Conservation (phyloP, 2,329 filamentous ascomycete genomes). For the Aspergillus vadensis region DNA sequence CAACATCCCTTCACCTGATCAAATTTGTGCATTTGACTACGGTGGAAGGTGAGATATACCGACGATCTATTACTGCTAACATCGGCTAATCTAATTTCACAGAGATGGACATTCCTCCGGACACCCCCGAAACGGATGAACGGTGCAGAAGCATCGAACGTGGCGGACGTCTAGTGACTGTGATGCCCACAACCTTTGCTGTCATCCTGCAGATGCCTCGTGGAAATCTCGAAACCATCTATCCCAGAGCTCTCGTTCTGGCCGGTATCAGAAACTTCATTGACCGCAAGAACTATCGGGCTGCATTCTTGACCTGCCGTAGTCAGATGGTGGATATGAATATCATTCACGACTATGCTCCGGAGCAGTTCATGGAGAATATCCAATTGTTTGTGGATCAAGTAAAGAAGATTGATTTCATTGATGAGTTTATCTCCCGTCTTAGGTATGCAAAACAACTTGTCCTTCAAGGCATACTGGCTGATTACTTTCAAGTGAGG, state of each 20-base stretch:
- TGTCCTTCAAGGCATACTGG: not conserved
- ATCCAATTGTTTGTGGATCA: conserved; percentile 80
- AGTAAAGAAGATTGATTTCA: conserved; percentile 74
- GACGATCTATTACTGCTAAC: conserved; percentile 28
- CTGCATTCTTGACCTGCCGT: conserved; percentile 83
- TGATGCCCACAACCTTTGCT: conserved; percentile 83
- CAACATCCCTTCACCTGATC: conserved; percentile 86
- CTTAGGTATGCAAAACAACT: conserved; percentile 60
- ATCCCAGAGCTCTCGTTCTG: conserved; percentile 86
- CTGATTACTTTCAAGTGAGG: conserved; percentile 56
- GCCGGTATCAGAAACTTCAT: conserved; percentile 84
- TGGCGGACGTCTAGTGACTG: conserved; percentile 81
- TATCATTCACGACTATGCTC: conserved; percentile 90
- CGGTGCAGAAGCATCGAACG: conserved; percentile 89
- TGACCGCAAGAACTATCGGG: conserved; percentile 75
- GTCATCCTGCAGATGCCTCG: conserved; percentile 92
- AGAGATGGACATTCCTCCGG: conserved; percentile 80
- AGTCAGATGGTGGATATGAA: conserved; percentile 98
- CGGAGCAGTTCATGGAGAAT: conserved; percentile 77
- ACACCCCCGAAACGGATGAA: conserved; percentile 90
- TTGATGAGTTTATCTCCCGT: conserved; percentile 89
- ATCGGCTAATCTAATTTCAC: conserved; percentile 25
- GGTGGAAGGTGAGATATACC: conserved; percentile 56
- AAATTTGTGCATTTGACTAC: conserved; percentile 86
- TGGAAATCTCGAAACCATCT: conserved; percentile 94